Evolutionary conservation across 306 rosid genomes (phyloP).

Genomic region (Vachellia pachyceras): DNA sequence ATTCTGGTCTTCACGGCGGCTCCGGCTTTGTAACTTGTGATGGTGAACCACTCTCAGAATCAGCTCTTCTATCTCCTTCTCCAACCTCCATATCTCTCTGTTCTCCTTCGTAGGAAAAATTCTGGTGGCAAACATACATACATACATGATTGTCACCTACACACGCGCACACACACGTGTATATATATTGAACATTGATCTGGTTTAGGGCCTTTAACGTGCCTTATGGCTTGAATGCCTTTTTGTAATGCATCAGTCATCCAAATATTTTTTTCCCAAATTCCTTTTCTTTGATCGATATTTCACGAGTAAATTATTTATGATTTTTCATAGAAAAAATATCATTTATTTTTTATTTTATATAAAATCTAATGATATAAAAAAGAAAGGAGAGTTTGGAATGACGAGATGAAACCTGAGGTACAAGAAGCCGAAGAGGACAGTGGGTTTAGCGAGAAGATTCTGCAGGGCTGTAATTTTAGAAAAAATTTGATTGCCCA

Average conservation of each 20-base stretch:
- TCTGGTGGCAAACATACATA: not conserved
- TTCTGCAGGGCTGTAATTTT: conserved; percentile 34
- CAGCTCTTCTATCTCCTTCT: conserved; percentile 45
- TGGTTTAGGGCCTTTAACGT: too few relatives aligned
- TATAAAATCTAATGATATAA: too few relatives aligned
- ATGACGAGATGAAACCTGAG: conserved; percentile 22
- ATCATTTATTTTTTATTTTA: too few relatives aligned
- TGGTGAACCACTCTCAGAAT: conserved; percentile 27
- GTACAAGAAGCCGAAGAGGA: conserved; percentile 44
- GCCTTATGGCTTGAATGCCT: too few relatives aligned
- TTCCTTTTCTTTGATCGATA: too few relatives aligned
- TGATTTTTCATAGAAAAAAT: too few relatives aligned
- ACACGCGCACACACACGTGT: not conserved
- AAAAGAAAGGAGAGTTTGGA: too few relatives aligned
- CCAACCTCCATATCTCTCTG: conserved; percentile 36
- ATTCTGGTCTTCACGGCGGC: not conserved
- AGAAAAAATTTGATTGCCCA: conserved; percentile 46
- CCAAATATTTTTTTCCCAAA: too few relatives aligned
- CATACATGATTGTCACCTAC: not conserved
- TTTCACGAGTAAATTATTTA: too few relatives aligned
- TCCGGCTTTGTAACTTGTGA: conserved; percentile 14
- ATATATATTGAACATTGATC: too few relatives aligned
- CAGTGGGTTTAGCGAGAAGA: conserved; percentile 20
- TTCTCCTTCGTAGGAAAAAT: conserved; percentile 46
- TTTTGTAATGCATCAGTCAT: too few relatives aligned